Conservation (phyloP, 345 rosid species). For the Raphanus raphanistrum region DNA sequence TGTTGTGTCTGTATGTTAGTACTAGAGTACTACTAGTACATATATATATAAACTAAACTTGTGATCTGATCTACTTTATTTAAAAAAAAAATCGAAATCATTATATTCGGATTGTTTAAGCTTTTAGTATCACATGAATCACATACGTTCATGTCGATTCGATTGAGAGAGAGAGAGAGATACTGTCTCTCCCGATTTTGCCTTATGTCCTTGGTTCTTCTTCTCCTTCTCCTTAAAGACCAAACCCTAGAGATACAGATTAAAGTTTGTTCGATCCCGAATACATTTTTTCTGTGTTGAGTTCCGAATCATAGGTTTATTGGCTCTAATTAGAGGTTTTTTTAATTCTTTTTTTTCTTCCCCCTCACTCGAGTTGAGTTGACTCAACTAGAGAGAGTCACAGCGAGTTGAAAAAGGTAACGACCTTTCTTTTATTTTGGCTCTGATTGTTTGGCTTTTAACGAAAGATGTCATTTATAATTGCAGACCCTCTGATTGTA, state of each 20-base stretch:
- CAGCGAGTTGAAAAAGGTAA: conserved; percentile 32
- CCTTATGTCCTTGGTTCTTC: no score
- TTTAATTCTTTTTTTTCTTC: no score
- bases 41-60: not conserved
- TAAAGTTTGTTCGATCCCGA: no score
- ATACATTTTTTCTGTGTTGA: no score
- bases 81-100: not conserved
- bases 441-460: no score
- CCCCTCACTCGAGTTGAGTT: not conserved
- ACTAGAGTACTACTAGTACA: not conserved
- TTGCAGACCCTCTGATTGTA: not conserved
- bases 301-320: no score
- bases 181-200: conserved; percentile 18
- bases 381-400: conserved; percentile 26
- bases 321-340: conserved; percentile 3
- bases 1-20: no score
- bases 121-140: conserved; percentile 29
- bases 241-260: no score
- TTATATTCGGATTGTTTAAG: conserved; percentile 34
- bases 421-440: conserved; percentile 19
- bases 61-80: conserved; percentile 33
- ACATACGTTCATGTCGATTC: conserved; percentile 45
- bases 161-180: conserved; percentile 21
- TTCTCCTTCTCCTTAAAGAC: no score
- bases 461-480: no score